Evolutionary conservation across 345 rosid species (phyloP), one percentile per base, ranked within the genome.

Genomic region (Microcos paniculata): DNA sequence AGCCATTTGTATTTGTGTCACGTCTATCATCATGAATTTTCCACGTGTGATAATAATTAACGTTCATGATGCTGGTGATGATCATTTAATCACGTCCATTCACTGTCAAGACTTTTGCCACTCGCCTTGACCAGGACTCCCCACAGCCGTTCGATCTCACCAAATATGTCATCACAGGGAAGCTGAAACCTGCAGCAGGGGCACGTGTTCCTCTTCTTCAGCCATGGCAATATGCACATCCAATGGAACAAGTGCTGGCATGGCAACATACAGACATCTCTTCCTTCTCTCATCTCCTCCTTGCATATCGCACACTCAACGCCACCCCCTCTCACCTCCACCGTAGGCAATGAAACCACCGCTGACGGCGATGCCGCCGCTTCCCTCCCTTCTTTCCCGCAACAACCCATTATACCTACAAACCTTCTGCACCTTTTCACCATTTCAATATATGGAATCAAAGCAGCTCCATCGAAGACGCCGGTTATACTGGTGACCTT

Each of bases 81-180:
- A n/a, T n/a, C 40, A 31, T 16, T 11, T 62, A 21, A 58, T 70
- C 42, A 53, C 16, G 45, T 5, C 38, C 74, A 30, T 19, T 67
- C 43, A 26, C 9, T 33, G 9, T 77, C 78, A 3, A 24, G 43
- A 56, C 66, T 66, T 61, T 74, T 31, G 11, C 84, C 76, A 3
- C 82, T 73, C 0, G 72, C 70, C 78, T 82, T 87, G 57, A 80
- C 71, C 13, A 94, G 86, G 66, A 80, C 61, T 63, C 62, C 79
- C 99, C 99, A 94, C 26, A 92, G 83, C 90, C 99, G 95, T 70
- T 80, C 83, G 87, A 96, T 87, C 89, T 96, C 99, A 0, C 83
- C 87, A 43, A 82, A 79, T 10, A 86, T 90, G 80, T 96, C 97
- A 62, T 96, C 97, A 7, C 94, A 82, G 4, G 97, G 99, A 18